phyloP scores from a whole-genome alignment of 768 basidiomycete species.

The Boletus vinaceobasis region DNA sequence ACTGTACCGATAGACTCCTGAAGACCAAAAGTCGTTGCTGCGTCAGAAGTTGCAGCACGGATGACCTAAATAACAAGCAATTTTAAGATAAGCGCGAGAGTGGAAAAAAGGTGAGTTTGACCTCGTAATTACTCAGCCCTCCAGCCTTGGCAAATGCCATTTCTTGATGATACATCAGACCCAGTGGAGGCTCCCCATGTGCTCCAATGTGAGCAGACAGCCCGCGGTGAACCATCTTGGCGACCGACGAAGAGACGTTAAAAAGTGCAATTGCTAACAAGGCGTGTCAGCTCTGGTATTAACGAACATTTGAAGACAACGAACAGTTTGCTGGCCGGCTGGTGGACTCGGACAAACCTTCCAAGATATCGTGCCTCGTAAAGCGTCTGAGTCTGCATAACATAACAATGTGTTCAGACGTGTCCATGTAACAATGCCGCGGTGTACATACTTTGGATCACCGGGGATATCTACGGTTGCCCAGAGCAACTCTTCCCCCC shows the following conservation, averaged over 20 bases:
- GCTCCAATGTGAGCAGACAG: slow-evolving; percentile 66
- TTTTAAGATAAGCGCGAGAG: background rate
- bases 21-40: slow-evolving; percentile 63
- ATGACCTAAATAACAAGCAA: slow-evolving; percentile 44
- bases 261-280: slow-evolving; percentile 56
- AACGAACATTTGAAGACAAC: slow-evolving; percentile 14
- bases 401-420: background rate
- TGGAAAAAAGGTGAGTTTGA: slow-evolving; percentile 19
- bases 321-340: slow-evolving; percentile 57
- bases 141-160: slow-evolving; percentile 63
- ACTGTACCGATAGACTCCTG: slow-evolving; percentile 60
- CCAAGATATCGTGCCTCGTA: slow-evolving; percentile 61
- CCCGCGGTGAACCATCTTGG: slow-evolving; percentile 65
- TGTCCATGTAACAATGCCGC: background rate
- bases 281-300: background rate
- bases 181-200: slow-evolving; percentile 70
- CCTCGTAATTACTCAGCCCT: slow-evolving; percentile 70
- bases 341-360: slow-evolving; percentile 57
- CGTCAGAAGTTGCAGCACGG: slow-evolving; percentile 64
- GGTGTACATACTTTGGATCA: slow-evolving; percentile 54
- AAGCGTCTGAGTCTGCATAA: slow-evolving; percentile 55
- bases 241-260: slow-evolving; percentile 66
- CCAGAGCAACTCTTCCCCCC: slow-evolving; percentile 69
- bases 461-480: slow-evolving; percentile 61
- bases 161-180: slow-evolving; percentile 74